phyloP scores from a whole-genome alignment of 1,284 basidiomycete species.

The Tilletiaria anomala region DNA sequence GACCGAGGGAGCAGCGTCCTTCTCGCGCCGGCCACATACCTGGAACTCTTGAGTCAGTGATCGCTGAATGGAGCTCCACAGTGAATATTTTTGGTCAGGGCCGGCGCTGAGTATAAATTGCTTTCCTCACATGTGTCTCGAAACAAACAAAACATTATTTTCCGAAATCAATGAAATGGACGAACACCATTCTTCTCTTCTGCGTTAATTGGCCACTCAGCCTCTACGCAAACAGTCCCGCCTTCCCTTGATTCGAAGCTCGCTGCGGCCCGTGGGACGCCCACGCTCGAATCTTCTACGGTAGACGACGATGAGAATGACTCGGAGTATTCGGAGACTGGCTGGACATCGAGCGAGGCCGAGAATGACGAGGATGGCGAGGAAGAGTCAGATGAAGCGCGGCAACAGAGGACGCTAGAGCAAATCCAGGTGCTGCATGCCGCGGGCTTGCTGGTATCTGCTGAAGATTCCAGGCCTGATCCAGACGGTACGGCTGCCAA shows the following conservation, averaged over 20 bases:
- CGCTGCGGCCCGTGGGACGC: too few relatives aligned
- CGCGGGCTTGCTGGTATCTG: constrained; percentile 69
- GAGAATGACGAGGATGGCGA: constrained; percentile 43
- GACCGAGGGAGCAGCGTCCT: constrained; percentile 24
- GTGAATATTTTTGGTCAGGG: too few relatives aligned
- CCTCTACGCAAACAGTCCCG: too few relatives aligned
- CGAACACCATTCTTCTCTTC: too few relatives aligned
- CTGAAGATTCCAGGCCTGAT: too few relatives aligned
- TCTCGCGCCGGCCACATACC: constrained; percentile 33
- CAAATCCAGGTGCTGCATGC: constrained; percentile 67
- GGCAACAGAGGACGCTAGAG: constrained; percentile 58
- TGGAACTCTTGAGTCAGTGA: constrained; percentile 27
- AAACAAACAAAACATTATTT: constrained; percentile 7
- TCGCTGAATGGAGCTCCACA: constrained; percentile 2
- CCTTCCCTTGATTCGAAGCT: too few relatives aligned
- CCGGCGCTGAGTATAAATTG: background rate
- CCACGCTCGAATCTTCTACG: background rate
- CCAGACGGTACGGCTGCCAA: too few relatives aligned
- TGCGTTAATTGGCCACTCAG: too few relatives aligned
- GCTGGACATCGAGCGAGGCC: constrained; percentile 45
- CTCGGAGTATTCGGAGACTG: constrained; percentile 39
- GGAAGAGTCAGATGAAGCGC: constrained; percentile 44
- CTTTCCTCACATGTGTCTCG: background rate
- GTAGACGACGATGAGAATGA: constrained; percentile 37
- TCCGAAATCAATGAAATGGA: constrained; percentile 10